phyloP scores from a whole-genome alignment of 495 filamentous ascomycete genomes.

The Staphylotrichum tortipilum region DNA sequence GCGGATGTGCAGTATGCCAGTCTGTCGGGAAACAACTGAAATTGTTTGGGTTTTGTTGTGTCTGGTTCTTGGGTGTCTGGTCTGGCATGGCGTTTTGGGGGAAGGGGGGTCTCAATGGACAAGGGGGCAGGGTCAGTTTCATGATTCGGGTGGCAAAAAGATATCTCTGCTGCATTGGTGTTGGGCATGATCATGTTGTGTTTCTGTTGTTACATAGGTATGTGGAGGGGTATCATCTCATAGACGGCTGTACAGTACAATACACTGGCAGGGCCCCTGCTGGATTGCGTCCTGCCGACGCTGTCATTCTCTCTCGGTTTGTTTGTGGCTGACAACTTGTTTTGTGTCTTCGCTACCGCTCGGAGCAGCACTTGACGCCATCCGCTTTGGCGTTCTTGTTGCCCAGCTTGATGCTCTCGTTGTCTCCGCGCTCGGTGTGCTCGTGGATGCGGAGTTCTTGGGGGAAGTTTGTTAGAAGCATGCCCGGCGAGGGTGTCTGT shows the following conservation, averaged over 20 bases:
- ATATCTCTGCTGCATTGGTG: conserved; percentile 9
- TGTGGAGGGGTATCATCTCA: conserved; percentile 30
- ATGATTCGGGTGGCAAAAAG: conserved; percentile 13
- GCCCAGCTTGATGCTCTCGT: conserved; percentile 67
- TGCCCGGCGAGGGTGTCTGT: too few relatives aligned
- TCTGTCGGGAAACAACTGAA: conserved; percentile 68
- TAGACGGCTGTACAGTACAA: conserved; percentile 22
- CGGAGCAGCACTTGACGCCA: conserved; percentile 37
- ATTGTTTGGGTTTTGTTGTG: too few relatives aligned
- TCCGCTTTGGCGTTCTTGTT: conserved; percentile 36
- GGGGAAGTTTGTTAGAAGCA: neutral
- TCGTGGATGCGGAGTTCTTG: conserved; percentile 80
- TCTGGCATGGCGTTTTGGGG: conserved; percentile 34
- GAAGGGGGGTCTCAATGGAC: conserved; percentile 21
- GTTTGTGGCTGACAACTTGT: too few relatives aligned
- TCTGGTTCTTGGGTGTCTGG: conserved; percentile 26
- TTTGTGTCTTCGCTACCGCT: conserved; percentile 21
- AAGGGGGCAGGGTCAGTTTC: too few relatives aligned
- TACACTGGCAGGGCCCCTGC: conserved; percentile 17
- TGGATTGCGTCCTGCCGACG: conserved; percentile 1
- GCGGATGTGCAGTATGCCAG: conserved; percentile 78
- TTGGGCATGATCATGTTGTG: conserved; percentile 13
- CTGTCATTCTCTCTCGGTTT: too few relatives aligned
- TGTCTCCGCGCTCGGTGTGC: conserved; percentile 84
- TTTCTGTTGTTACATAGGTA: conserved; percentile 19